These are phyloP conservation scores for Globisporangium apiculatum DNA, from an alignment of 352 stramenopile genomes.

Conservation along the genomic window DNA sequence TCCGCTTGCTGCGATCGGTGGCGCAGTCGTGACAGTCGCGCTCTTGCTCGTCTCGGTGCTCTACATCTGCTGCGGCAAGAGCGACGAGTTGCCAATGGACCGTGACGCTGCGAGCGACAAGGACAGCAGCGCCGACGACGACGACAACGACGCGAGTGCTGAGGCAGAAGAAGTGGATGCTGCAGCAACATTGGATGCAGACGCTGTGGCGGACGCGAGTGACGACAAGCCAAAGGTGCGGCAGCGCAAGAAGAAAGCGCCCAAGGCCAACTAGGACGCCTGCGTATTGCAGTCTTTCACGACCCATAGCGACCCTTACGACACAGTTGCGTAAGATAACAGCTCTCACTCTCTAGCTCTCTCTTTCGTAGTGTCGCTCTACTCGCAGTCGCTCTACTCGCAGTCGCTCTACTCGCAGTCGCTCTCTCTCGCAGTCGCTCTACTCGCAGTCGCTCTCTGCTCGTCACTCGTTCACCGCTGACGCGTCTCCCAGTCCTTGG, in stretches of 20 bases:
- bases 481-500: slow-evolving; percentile 62
- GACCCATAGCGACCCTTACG: no score
- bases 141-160: slow-evolving; percentile 26
- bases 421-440: background rate
- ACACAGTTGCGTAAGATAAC: no score
- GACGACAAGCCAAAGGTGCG: slow-evolving; percentile 44
- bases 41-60: slow-evolving; percentile 40
- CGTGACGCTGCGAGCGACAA: slow-evolving; percentile 12
- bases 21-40: slow-evolving; percentile 21
- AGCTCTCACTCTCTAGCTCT: background rate
- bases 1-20: slow-evolving; percentile 37
- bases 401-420: background rate
- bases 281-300: no score
- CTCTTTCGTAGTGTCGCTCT: slow-evolving; percentile 4
- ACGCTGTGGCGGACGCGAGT: slow-evolving; percentile 10
- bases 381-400: background rate
- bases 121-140: slow-evolving; percentile 19
- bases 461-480: slow-evolving; percentile 39
- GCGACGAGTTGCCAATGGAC: slow-evolving; percentile 19
- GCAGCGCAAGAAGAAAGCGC: slow-evolving; percentile 74
- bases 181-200: slow-evolving; percentile 8
- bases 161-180: slow-evolving; percentile 18
- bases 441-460: background rate
- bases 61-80: slow-evolving; percentile 54
- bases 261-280: slow-evolving; percentile 52